Conservation (phyloP, 2,329 filamentous ascomycete genomes). For the Lasiodiplodia citricola region DNA sequence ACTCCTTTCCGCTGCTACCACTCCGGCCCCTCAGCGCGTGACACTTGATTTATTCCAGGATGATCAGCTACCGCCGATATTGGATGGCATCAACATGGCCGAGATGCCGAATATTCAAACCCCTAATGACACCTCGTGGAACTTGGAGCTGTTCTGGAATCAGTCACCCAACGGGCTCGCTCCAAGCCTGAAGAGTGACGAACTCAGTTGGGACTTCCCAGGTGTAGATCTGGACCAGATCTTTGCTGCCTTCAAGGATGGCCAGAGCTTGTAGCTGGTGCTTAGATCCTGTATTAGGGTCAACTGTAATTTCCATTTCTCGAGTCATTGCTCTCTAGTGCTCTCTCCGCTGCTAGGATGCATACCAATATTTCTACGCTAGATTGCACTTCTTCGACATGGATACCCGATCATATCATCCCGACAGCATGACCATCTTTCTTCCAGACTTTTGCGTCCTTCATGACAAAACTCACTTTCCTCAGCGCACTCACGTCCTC, state of each 20-base stretch:
- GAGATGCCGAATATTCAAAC: not conserved
- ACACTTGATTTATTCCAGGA: not conserved
- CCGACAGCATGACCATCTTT: conserved; percentile 30
- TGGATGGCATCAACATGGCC: not conserved
- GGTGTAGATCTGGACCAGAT: conserved; percentile 25
- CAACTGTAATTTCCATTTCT: not conserved
- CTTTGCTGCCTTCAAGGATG: conserved; percentile 22
- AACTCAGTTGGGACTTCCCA: conserved; percentile 22
- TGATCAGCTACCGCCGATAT: not conserved
- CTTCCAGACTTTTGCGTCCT: conserved; percentile 60
- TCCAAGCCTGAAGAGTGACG: conserved; percentile 17
- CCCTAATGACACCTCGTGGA: conserved; percentile 6
- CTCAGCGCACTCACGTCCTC: conserved; percentile 51
- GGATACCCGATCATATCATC: conserved; percentile 16
- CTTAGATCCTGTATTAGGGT: not conserved
- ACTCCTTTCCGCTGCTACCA: not conserved
- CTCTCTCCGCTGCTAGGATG: not conserved
- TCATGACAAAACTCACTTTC: conserved; percentile 62
- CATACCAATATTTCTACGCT: too few species aligned
- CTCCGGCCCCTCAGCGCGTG: not conserved
- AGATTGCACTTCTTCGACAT: not conserved
- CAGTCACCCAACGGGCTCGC: conserved; percentile 4
- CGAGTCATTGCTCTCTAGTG: not conserved
- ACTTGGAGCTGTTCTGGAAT: conserved; percentile 12
- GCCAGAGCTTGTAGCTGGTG: not conserved